These are phyloP conservation scores for Dothistroma pini DNA, from an alignment of 2,329 filamentous ascomycete genomes.

Conservation along the genomic window DNA sequence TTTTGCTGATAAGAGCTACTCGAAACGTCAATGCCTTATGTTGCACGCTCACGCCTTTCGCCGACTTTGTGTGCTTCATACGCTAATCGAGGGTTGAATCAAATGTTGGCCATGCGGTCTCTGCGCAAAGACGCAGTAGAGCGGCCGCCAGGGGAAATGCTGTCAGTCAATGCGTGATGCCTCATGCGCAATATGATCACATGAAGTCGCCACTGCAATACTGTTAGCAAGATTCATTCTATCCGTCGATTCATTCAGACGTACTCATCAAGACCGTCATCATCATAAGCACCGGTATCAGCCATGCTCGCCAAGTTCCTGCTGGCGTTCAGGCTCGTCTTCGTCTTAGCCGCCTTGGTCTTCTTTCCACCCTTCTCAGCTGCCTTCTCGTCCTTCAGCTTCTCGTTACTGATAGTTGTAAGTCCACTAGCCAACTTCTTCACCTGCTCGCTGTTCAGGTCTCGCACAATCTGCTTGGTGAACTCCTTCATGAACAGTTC, in stretches of 20 bases:
- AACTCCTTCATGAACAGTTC: constrained; percentile 88
- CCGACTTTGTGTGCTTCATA: background rate
- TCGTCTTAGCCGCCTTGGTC: constrained; percentile 93
- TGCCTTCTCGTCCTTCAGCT: constrained; percentile 97
- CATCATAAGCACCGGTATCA: constrained; percentile 76
- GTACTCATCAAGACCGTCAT: constrained; percentile 78
- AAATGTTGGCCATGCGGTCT: background rate
- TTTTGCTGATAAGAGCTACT: constrained; percentile 1
- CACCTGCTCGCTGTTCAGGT: constrained; percentile 86
- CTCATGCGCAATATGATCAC: constrained; percentile 6
- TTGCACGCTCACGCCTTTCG: background rate
- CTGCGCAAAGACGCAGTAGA: background rate
- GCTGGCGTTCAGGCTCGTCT: constrained; percentile 71
- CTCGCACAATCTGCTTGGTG: constrained; percentile 78
- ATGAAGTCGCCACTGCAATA: constrained; percentile 16
- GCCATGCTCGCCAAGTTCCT: constrained; percentile 54
- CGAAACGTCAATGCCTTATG: background rate
- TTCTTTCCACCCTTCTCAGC: constrained; percentile 95
- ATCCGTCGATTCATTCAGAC: constrained; percentile 40
- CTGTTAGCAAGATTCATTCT: background rate
- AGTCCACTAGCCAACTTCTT: constrained; percentile 89
- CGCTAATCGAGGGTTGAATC: constrained; percentile 1
- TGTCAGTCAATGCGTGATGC: background rate
- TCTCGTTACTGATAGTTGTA: constrained; percentile 92
- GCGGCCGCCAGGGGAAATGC: background rate